Conservation (phyloP, 768 basidiomycete species). For the Boletus sp. region DNA sequence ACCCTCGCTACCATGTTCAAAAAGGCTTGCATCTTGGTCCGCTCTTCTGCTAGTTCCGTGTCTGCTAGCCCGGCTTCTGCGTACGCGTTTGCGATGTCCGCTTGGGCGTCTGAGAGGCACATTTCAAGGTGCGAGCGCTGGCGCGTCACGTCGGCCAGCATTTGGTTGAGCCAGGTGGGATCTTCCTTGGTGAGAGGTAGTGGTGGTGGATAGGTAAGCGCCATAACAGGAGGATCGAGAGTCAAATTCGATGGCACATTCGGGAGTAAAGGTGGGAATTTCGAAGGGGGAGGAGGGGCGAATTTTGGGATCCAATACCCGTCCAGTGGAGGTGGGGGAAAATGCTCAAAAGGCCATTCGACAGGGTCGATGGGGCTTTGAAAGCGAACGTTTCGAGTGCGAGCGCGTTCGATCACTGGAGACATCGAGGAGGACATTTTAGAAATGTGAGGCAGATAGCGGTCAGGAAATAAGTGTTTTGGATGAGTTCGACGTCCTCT, state of each 20-base stretch:
- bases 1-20: slow-evolving; percentile 21
- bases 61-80: slow-evolving; percentile 29
- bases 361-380: not conserved
- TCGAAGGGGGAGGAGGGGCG: slow-evolving; percentile 18
- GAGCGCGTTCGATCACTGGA: not conserved
- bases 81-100: slow-evolving; percentile 23
- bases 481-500: not conserved
- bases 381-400: not conserved
- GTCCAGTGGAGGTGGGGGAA: slow-evolving; percentile 27
- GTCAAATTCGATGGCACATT: slow-evolving; percentile 2
- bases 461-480: not conserved
- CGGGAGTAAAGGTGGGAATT: slow-evolving; percentile 10
- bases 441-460: not conserved
- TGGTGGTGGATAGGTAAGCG: slow-evolving; percentile 27
- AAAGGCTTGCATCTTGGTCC: slow-evolving; percentile 23
- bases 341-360: slow-evolving; percentile 29
- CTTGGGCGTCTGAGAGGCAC: slow-evolving; percentile 13
- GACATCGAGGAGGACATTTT: slow-evolving; percentile 5
- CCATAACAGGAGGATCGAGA: slow-evolving; percentile 30
- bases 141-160: slow-evolving; percentile 27
- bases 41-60: slow-evolving; percentile 25
- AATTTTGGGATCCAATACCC: slow-evolving; percentile 27
- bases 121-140: slow-evolving; percentile 22
- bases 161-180: slow-evolving; percentile 26
- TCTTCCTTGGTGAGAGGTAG: slow-evolving; percentile 25